Evolutionary conservation across 495 filamentous ascomycete genomes (phyloP), one percentile per base, ranked within the genome.

Genomic region (Aspergillus ostianus): DNA sequence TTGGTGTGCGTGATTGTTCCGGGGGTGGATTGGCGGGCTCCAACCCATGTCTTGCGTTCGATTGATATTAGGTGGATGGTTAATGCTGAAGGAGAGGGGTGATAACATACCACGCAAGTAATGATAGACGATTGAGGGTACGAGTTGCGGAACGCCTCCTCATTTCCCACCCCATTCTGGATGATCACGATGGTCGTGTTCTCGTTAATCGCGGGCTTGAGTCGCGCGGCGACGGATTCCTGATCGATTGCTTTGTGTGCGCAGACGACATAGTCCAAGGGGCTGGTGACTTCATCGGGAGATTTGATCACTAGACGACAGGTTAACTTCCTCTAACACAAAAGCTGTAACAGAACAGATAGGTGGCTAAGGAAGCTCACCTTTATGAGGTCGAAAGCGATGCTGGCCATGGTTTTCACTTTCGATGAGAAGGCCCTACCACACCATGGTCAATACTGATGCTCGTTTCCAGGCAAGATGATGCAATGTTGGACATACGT

Each of bases 121-220:
- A 89, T 66, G 53, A 89, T 84, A 0, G 82, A 78, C 10, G 68
- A 78, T 10, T 60, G 9, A 0, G 85, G 84, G 56, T 85, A 89
- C 9, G 78, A 72, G 49, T 68, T 69, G 30, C 83, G 77, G 69
- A 87, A 87, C 0, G 85, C 78, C 12, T 80, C 80, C 58, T 90
- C 87, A 26, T 89, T 85, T 26, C 87, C 87, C 10, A 90, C 80
- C 26, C 87, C 87, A 69, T 90, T 90, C 60, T 90, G 87, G 53
- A 89, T 85, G 32, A 90, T 72, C 19, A 90, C 84, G 58, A 90
- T 81, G 0, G 73, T 72, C 1, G 73, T 74, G 3, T 59, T 62
- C 2, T 66, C 65, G 32, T 68, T 64, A 12, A 80, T 65, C 15
- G 65, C 80, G 8, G 81, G 73, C 17, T 64, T 62, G n/a, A 84